Evolutionary conservation across 768 basidiomycete species (phyloP), one percentile per base, ranked within the genome.

Genomic region (Suillus variegatus): DNA sequence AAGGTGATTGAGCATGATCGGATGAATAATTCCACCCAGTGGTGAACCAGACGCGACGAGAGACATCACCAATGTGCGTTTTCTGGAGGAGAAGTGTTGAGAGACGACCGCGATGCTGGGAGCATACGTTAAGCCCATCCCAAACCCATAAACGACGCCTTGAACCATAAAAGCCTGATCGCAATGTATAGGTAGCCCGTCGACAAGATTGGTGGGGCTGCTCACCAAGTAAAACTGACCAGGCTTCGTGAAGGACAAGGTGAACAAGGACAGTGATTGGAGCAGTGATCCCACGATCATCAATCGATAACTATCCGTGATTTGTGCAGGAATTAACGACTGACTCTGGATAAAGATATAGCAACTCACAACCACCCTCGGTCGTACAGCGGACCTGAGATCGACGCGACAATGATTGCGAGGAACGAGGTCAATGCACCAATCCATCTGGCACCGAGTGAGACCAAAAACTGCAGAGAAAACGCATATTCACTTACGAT

Each of bases 351-450:
- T 56, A n/a, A 18, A 18, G 2, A 58, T 40, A 4, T 25, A 44
- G 35, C 4, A 20, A 61, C 76, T 64, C 67, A 79, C 79, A 82
- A 83, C 71, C 81, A 80, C 61, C 84, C 84, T 25, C 74, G 72
- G 57, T 85, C 84, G 65, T 82, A 81, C 1, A 78, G 76, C 60
- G 78, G 75, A 6, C 84, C 84, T 7, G 79, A 73, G 44, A 83
- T 64, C 16, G 82, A 66, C 3, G 82, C 79, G 47, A 73, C 71
- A 1, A 75, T 74, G 22, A 83, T 64, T 14, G 79, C 67, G 14
- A 84, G 72, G 41, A 81, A 76, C 3, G 82, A 65, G 62, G 84
- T 80, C 13, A 80, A 70, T 35, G 82, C 80, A 20, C 83, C 84
- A 60, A 85, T 77, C 73, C 72, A 77, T 13, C 72, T 72, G 43